Percentiles rank a stretch among this genome's conserved stretches.
These are phyloP conservation scores for Brassica juncea DNA, from an alignment of 345 rosid genomes.

Conservation along the genomic window DNA sequence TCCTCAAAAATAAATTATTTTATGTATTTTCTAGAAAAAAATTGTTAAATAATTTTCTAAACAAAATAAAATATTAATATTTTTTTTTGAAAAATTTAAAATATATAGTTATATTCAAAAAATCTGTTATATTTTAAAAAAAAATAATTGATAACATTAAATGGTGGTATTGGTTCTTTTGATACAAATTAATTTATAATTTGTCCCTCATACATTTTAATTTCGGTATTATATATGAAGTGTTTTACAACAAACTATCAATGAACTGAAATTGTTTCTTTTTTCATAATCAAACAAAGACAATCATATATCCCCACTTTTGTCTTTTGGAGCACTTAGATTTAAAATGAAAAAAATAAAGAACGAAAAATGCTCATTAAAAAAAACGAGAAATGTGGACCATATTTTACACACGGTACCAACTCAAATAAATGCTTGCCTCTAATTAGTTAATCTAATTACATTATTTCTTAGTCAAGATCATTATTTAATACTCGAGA, in stretches of 20 bases:
- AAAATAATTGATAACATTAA: not conserved
- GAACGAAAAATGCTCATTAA: not conserved
- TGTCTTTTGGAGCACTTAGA: constrained; percentile 11
- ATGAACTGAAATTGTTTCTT: not conserved
- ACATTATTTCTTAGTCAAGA: constrained; percentile 31
- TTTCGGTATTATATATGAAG: not conserved
- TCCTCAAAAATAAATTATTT: too few species aligned
- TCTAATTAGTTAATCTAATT: constrained; percentile 27
- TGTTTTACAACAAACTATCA: not conserved
- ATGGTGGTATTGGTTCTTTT: not conserved
- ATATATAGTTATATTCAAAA: too few species aligned
- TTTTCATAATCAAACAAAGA: not conserved
- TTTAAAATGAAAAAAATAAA: not conserved
- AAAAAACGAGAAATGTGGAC: constrained; percentile 33
- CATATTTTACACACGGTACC: constrained; percentile 35
- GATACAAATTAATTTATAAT: not conserved
- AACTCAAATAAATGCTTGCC: constrained; percentile 28
- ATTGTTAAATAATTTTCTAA: too few species aligned
- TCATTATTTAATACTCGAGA: constrained; percentile 28
- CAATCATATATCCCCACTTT: not conserved
- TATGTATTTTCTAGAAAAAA: too few species aligned
- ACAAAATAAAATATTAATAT: too few species aligned
- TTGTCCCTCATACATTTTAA: not conserved
- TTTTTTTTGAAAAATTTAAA: too few species aligned
- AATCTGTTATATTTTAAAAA: too few species aligned